phyloP scores from a whole-genome alignment of 2,329 filamentous ascomycete species.

The Neofusicoccum parvum region DNA sequence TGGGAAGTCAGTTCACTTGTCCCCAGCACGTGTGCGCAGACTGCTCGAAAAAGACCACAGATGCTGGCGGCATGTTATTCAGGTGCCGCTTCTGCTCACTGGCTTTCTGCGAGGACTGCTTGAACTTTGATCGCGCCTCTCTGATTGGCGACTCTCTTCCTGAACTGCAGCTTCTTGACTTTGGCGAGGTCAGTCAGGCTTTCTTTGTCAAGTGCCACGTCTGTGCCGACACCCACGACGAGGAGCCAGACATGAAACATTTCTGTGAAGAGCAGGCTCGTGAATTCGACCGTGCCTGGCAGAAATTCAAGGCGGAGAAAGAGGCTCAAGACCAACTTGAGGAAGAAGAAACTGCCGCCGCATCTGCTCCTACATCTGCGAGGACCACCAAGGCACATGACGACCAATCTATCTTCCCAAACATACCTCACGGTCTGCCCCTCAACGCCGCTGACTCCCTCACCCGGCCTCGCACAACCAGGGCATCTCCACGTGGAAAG shows the following conservation, averaged over 20 bases:
- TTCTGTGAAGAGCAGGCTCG: neutral
- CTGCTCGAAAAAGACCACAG: constrained; percentile 55
- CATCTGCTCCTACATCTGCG: too few species aligned
- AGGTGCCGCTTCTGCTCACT: constrained; percentile 54
- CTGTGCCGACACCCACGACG: constrained; percentile 37
- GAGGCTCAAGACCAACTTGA: too few species aligned
- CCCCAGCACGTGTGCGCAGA: constrained; percentile 58
- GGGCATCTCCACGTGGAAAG: neutral
- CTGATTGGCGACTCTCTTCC: constrained; percentile 56
- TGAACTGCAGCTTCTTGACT: constrained; percentile 56
- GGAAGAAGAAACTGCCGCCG: too few species aligned
- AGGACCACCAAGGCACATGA: neutral
- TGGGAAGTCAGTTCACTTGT: constrained; percentile 54
- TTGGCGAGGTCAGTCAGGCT: constrained; percentile 44
- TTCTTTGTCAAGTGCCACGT: constrained; percentile 56
- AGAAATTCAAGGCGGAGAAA: neutral
- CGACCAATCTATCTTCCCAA: neutral
- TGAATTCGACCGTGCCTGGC: neutral
- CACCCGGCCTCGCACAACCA: neutral
- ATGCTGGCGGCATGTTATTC: constrained; percentile 53
- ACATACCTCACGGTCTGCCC: neutral
- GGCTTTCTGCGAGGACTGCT: constrained; percentile 62
- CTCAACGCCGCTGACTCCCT: neutral
- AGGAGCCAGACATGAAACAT: constrained; percentile 18
- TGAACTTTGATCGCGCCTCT: constrained; percentile 54